These are phyloP conservation scores for Cryphonectria naterciae DNA, from an alignment of 2,329 filamentous ascomycete species.

Conservation along the genomic window DNA sequence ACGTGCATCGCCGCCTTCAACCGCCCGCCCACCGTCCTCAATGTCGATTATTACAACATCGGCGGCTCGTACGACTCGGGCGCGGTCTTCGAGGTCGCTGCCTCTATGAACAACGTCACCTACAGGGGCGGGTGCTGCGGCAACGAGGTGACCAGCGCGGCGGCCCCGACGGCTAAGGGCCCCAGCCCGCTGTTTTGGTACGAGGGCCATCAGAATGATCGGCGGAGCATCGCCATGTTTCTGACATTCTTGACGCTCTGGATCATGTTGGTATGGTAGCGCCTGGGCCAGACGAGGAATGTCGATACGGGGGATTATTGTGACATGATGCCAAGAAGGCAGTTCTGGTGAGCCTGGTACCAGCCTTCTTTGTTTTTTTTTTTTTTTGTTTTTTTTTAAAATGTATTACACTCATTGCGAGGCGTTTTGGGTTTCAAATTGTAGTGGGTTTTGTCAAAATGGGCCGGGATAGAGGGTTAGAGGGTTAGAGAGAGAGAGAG, in stretches of 20 bases:
- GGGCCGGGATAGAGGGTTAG: neutral
- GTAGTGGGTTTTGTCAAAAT: slow-evolving; percentile 3
- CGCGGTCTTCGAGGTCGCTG: slow-evolving; percentile 77
- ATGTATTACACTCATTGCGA: neutral
- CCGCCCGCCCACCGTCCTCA: slow-evolving; percentile 74
- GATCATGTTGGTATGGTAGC: slow-evolving; percentile 27
- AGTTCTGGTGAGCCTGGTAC: slow-evolving; percentile 16
- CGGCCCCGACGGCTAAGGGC: slow-evolving; percentile 12
- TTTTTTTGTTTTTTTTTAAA: neutral
- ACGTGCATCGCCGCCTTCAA: slow-evolving; percentile 67
- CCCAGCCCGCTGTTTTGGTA: slow-evolving; percentile 26
- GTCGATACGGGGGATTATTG: slow-evolving; percentile 23
- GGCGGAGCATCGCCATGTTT: slow-evolving; percentile 24
- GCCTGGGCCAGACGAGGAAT: slow-evolving; percentile 26
- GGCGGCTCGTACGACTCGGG: slow-evolving; percentile 60
- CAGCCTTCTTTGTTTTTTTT: neutral
- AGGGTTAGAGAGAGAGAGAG: too few relatives aligned
- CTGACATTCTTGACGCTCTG: slow-evolving; percentile 30
- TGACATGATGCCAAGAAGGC: slow-evolving; percentile 27
- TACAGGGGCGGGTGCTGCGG: slow-evolving; percentile 65
- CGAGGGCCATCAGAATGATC: slow-evolving; percentile 22
- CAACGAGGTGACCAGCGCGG: slow-evolving; percentile 29
- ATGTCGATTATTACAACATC: slow-evolving; percentile 84
- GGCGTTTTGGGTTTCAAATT: neutral
- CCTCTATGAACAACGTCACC: slow-evolving; percentile 71